Conservation (phyloP, 768 basidiomycete species). For the Calocybe indica region DNA sequence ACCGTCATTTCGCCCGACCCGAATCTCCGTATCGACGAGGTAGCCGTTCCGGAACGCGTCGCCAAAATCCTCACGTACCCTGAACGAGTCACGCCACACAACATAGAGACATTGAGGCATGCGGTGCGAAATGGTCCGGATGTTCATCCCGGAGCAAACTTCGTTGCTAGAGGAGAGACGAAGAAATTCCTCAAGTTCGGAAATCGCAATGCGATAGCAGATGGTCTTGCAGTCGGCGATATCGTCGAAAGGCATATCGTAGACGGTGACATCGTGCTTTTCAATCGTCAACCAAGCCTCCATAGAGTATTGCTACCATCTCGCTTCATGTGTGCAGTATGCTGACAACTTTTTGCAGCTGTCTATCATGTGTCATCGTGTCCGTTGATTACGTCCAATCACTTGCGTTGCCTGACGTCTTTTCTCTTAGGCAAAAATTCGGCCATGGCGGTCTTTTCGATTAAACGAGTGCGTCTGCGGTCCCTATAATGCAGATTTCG, state of each 20-base stretch:
- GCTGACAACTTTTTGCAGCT: slow-evolving; percentile 41
- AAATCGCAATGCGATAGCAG: slow-evolving; percentile 74
- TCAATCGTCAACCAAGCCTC: slow-evolving; percentile 98
- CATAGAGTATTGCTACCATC: slow-evolving; percentile 59
- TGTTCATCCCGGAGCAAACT: slow-evolving; percentile 93
- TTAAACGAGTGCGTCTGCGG: slow-evolving; percentile 99
- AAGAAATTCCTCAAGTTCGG: slow-evolving; percentile 92
- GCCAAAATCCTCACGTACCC: slow-evolving; percentile 95
- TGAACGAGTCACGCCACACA: slow-evolving; percentile 89
- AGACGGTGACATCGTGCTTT: slow-evolving; percentile 94
- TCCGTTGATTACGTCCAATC: slow-evolving; percentile 23
- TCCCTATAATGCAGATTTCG: slow-evolving; percentile 99
- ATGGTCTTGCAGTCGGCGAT: slow-evolving; percentile 80
- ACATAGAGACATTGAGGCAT: slow-evolving; percentile 67
- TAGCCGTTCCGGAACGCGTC: slow-evolving; percentile 93
- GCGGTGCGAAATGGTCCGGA: slow-evolving; percentile 88
- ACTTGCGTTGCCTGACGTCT: neutral
- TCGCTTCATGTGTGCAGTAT: slow-evolving; percentile 3
- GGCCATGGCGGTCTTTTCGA: slow-evolving; percentile 96
- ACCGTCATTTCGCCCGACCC: slow-evolving; percentile 99
- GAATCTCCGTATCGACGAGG: slow-evolving; percentile 97
- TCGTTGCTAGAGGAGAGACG: slow-evolving; percentile 74
- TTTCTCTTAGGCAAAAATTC: slow-evolving; percentile 63
- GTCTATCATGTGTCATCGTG: slow-evolving; percentile 98
- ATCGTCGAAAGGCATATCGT: slow-evolving; percentile 91